A percentile compares a stretch with the other conserved stretches of the same genome.
Evolutionary conservation across 805 yeast genomes (phyloP).

Genomic region (Sungouiozyma ichnusensis): DNA sequence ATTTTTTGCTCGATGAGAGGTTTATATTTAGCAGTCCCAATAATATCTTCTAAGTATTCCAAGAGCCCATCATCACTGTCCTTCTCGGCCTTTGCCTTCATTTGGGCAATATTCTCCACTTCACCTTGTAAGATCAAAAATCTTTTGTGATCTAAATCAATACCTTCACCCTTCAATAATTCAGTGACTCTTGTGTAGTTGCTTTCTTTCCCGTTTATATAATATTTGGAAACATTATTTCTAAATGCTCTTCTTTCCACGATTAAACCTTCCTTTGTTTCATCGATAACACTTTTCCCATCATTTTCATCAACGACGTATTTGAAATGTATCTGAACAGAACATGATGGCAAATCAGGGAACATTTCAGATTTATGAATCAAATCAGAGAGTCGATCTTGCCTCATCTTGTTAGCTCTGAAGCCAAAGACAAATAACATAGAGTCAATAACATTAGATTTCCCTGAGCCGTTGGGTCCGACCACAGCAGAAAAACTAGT

Average conservation of each 20-base stretch:
- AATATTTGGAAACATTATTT: conserved; percentile 71
- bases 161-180: conserved; percentile 67
- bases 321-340: conserved; percentile 83
- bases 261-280: conserved; percentile 47
- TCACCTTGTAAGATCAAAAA: conserved; percentile 95
- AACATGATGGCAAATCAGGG: conserved; percentile 60
- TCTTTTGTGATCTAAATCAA: conserved; percentile 90
- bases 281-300: conserved; percentile 25
- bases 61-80: conserved; percentile 88
- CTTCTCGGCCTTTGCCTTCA: conserved; percentile 93
- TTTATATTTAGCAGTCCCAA: conserved; percentile 86
- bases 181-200: conserved; percentile 70
- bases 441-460: conserved; percentile 94
- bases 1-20: conserved; percentile 56
- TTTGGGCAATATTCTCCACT: conserved; percentile 95
- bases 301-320: conserved; percentile 55
- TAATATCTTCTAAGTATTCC: conserved; percentile 92
- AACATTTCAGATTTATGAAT: conserved; percentile 80
- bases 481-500: conserved; percentile 92
- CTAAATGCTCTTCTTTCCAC: conserved; percentile 72
- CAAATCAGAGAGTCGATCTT: conserved; percentile 80
- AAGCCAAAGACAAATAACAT: conserved; percentile 95
- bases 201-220: conserved; percentile 58
- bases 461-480: conserved; percentile 98
- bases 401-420: conserved; percentile 94